phyloP scores from a whole-genome alignment of 2,329 filamentous ascomycete genomes.

The Trichophyton rubrum region DNA sequence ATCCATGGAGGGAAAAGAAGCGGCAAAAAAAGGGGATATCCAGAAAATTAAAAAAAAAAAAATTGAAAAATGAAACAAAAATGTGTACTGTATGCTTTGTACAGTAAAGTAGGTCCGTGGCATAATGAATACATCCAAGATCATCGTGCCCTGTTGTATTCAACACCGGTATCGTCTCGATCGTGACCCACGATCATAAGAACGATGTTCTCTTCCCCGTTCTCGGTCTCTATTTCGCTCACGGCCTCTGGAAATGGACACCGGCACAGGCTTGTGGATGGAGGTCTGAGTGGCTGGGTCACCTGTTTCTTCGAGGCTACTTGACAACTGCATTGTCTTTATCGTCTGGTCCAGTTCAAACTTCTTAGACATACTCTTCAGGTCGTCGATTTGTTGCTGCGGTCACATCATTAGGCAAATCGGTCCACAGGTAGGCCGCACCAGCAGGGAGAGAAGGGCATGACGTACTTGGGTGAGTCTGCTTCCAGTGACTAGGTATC shows the following conservation, averaged over 20 bases:
- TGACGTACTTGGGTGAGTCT: conserved; percentile 34
- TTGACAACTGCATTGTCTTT: conserved; percentile 25
- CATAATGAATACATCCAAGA: neutral
- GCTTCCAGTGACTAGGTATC: conserved; percentile 36
- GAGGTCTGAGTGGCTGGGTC: conserved; percentile 24
- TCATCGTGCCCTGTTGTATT: neutral
- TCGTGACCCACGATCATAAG: conserved; percentile 11
- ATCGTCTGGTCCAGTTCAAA: conserved; percentile 38
- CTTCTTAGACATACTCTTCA: conserved; percentile 35
- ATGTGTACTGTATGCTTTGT: neutral
- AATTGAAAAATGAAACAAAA: neutral
- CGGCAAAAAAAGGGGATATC: neutral
- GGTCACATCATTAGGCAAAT: conserved; percentile 7
- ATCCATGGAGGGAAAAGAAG: neutral
- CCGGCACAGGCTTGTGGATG: conserved; percentile 33
- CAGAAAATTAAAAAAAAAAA: neutral
- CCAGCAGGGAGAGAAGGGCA: neutral
- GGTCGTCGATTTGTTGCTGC: conserved; percentile 39
- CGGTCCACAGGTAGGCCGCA: neutral
- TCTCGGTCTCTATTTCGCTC: conserved; percentile 12
- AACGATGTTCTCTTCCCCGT: conserved; percentile 10
- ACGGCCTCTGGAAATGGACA: conserved; percentile 21
- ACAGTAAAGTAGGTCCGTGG: neutral
- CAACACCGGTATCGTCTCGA: conserved; percentile 13
- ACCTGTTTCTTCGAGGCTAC: conserved; percentile 17